Evolutionary conservation across 306 rosid genomes (phyloP).

Genomic region (Pueraria montana): DNA sequence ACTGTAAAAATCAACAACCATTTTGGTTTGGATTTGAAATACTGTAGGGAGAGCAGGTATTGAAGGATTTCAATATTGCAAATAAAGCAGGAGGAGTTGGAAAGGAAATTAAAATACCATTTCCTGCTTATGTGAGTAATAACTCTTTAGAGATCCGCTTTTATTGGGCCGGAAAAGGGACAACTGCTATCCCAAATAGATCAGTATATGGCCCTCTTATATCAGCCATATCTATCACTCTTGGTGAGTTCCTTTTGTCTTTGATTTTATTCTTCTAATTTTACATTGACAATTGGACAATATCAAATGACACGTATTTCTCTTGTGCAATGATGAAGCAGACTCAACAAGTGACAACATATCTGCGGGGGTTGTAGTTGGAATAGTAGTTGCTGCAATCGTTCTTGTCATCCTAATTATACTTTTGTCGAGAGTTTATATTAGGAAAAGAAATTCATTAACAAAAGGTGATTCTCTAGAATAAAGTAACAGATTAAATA

Average conservation of each 20-base stretch:
- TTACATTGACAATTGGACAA: background rate
- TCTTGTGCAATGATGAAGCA: background rate
- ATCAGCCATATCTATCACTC: constrained; percentile 63
- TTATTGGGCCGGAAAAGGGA: constrained; percentile 80
- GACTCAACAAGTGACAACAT: constrained; percentile 18
- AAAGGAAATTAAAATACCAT: background rate
- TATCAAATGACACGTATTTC: background rate
- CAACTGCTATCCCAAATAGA: constrained; percentile 56
- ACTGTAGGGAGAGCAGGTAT: constrained; percentile 52
- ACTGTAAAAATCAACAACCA: background rate
- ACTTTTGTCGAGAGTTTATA: constrained; percentile 42
- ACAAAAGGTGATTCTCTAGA: constrained; percentile 42
- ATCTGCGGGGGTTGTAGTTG: constrained; percentile 41
- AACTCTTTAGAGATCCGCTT: constrained; percentile 60
- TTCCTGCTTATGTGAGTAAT: constrained; percentile 23
- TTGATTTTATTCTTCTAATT: background rate
- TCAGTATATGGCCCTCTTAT: constrained; percentile 78
- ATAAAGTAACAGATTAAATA: background rate
- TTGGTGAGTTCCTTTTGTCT: constrained; percentile 38
- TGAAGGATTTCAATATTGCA: constrained; percentile 67
- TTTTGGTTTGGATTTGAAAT: constrained; percentile 10
- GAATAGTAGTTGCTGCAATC: constrained; percentile 45
- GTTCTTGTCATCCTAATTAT: constrained; percentile 30
- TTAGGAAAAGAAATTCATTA: constrained; percentile 38
- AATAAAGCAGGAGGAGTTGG: constrained; percentile 55